phyloP scores from a whole-genome alignment of 1,284 basidiomycete genomes.

The Leccinum solheimii region DNA sequence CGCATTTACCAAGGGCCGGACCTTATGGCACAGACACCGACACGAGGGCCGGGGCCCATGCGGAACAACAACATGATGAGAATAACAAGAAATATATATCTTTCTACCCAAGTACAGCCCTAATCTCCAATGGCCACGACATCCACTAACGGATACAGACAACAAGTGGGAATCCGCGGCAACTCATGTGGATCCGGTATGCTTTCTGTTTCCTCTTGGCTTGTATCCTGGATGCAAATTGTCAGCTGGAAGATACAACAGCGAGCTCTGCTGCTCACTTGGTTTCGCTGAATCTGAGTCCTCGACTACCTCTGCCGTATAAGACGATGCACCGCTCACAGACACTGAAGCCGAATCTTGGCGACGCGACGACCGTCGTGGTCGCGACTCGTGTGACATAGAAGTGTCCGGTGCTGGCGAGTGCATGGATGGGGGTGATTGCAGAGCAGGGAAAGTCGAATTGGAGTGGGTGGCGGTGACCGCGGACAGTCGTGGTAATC shows the following conservation, averaged over 20 bases:
- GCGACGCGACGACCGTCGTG: slow-evolving; percentile 30
- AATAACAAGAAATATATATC: slow-evolving; percentile 32
- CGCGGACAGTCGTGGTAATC: slow-evolving; percentile 33
- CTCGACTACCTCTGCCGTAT: slow-evolving; percentile 29
- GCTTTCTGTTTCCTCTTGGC: slow-evolving; percentile 27
- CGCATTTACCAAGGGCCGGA: too few relatives aligned
- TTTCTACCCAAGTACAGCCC: slow-evolving; percentile 27
- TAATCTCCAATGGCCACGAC: slow-evolving; percentile 7
- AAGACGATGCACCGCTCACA: slow-evolving; percentile 36
- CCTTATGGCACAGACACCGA: slow-evolving; percentile 1
- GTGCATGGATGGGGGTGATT: slow-evolving; percentile 25
- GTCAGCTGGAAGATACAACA: slow-evolving; percentile 2
- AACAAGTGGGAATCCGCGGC: not conserved
- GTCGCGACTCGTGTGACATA: slow-evolving; percentile 27
- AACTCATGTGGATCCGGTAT: slow-evolving; percentile 20
- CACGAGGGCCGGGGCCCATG: not conserved
- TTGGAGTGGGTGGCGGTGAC: slow-evolving; percentile 31
- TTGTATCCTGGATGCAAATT: slow-evolving; percentile 23
- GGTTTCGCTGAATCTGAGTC: slow-evolving; percentile 30
- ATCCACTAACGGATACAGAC: slow-evolving; percentile 6
- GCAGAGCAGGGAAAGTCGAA: slow-evolving; percentile 16
- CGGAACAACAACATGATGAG: slow-evolving; percentile 7
- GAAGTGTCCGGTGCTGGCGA: slow-evolving; percentile 30
- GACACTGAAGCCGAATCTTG: slow-evolving; percentile 34
- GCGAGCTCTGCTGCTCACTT: slow-evolving; percentile 23